Percentiles rank a stretch among this genome's conserved stretches.
Evolutionary conservation across 352 stramenopile species (phyloP).

Genomic region (Globisporangium radiosum): DNA sequence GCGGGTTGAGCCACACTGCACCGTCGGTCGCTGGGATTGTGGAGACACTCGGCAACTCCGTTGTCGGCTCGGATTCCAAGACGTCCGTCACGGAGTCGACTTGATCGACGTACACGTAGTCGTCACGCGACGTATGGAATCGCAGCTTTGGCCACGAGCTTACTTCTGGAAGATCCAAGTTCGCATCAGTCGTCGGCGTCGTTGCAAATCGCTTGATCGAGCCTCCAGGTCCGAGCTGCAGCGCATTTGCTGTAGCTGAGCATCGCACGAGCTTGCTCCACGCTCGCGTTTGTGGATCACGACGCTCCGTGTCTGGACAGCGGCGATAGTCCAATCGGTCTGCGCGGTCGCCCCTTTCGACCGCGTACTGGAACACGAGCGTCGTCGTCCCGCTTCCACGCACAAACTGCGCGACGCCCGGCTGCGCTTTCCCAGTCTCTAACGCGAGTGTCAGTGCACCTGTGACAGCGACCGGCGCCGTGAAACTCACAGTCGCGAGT

Average conservation of each 20-base stretch:
- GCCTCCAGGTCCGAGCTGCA: conserved; percentile 34
- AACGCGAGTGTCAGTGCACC: conserved; percentile 35
- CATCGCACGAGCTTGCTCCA: conserved; percentile 55
- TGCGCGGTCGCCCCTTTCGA: conserved; percentile 38
- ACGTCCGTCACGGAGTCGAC: conserved; percentile 29
- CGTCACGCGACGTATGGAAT: conserved; percentile 23
- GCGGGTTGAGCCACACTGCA: conserved; percentile 46
- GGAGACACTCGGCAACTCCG: too few relatives aligned
- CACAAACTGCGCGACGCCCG: conserved; percentile 25
- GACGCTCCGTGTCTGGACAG: conserved; percentile 32
- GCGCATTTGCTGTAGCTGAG: conserved; percentile 26
- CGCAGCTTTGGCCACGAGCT: conserved; percentile 52
- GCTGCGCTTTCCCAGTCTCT: conserved; percentile 17
- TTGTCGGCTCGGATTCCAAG: too few relatives aligned
- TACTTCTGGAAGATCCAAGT: conserved; percentile 57
- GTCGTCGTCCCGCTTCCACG: conserved; percentile 31
- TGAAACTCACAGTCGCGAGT: conserved; percentile 38
- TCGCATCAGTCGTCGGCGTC: conserved; percentile 33
- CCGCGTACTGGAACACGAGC: conserved; percentile 47
- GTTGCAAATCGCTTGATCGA: conserved; percentile 40
- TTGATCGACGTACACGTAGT: conserved; percentile 44
- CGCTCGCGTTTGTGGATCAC: conserved; percentile 17
- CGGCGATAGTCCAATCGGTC: conserved; percentile 59
- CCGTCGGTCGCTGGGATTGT: too few relatives aligned
- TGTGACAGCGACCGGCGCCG: conserved; percentile 37